Evolutionary conservation across 495 filamentous ascomycete genomes (phyloP).

Genomic region (Daldinia grandis): DNA sequence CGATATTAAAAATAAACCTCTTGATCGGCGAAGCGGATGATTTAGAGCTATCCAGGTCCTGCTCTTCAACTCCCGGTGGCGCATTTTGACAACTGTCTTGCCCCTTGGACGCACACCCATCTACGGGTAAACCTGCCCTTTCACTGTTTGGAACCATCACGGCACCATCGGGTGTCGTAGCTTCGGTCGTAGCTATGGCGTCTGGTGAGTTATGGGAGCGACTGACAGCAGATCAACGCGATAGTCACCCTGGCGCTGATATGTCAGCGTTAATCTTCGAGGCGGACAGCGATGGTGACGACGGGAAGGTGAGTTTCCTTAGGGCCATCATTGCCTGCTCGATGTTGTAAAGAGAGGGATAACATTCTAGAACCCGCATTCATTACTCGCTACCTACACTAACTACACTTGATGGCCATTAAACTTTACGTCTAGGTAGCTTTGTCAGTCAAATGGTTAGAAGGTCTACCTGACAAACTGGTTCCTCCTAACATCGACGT

Average conservation of each 20-base stretch:
- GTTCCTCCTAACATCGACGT: background rate
- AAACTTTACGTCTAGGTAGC: background rate
- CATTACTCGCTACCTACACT: conserved; percentile 30
- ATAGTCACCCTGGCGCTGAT: background rate
- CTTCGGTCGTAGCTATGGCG: background rate
- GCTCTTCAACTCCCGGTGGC: background rate
- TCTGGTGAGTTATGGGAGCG: background rate
- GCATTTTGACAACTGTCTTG: background rate
- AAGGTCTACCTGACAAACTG: background rate
- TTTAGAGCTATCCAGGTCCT: background rate
- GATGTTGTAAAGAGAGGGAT: background rate
- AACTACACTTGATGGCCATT: background rate
- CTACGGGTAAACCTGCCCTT: background rate
- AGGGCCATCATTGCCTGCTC: background rate
- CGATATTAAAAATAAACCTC: conserved; percentile 7
- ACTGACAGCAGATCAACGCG: background rate
- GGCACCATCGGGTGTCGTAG: conserved; percentile 14
- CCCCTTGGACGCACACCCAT: background rate
- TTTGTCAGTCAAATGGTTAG: background rate
- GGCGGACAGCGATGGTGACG: background rate
- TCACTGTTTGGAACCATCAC: conserved; percentile 20
- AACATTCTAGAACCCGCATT: background rate
- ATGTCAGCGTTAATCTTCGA: background rate
- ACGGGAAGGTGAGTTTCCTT: background rate
- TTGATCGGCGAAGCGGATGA: background rate